Base-by-base conservation (phyloP, 495 filamentous ascomycete genomes). In the Tuber borchii region DNA sequence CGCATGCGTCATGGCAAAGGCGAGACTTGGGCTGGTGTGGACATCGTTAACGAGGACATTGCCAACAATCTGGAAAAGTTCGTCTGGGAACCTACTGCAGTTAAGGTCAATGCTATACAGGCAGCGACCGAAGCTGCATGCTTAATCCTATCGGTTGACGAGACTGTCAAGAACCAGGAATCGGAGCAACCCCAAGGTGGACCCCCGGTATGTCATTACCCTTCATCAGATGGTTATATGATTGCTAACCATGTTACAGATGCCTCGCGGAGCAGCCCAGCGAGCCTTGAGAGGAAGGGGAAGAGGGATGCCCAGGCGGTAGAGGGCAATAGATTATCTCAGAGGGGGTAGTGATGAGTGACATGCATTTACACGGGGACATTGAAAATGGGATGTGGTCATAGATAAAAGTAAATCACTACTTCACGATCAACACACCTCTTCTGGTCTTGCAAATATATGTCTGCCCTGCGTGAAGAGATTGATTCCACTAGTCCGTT, bases 81-180 rank as follows among this genome's bases (percentile, higher is more conserved):
- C 84, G 95, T 99, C 42, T 99, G 95, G 95, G 95, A 99, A 84
- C 95, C 95, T 14, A 91, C 91, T 76, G 86, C 97, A 74, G 93
- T 99, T 76, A 99, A 99, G 91, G 89, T 97, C 76, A 99, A 99
- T 83, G 95, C 95, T 75, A 92, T 99, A 77, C 94, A 97, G 85
- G 94, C 95, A 26, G 95, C 95, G 40, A 94, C 94, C 69, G 95
- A 97, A 86, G 95, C 95, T 16, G 90, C 91, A 74, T 99, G 95
- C 86, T 85, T 98, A 88, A 97, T 99, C 77, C 85, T 99, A 84
- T 92, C 92, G 79, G 95, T 99, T 51, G 95, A 99, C 83, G 95
- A 99, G 89, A 97, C 95, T 26, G 97, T 99, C 84, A 93, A 90
- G 84, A 99, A 97, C 85, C 92, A 99, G 86, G 93, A 97, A 86